phyloP scores from a whole-genome alignment of 352 stramenopile genomes.

The Phytophthora multivora region DNA sequence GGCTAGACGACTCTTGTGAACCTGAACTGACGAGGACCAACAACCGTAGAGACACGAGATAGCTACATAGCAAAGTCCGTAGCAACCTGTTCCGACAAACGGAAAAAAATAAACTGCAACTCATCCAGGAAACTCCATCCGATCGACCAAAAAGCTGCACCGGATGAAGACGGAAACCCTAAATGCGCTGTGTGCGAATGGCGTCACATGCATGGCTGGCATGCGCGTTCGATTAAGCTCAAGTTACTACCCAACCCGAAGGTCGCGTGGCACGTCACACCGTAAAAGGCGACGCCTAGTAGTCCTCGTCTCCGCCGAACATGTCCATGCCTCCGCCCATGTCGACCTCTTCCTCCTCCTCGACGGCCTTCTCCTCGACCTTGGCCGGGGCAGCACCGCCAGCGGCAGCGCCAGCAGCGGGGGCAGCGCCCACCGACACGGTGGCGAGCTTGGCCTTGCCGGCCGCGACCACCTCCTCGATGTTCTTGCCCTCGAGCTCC shows the following conservation, averaged over 20 bases:
- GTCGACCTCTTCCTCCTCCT: slow-evolving; percentile 85
- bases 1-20: slow-evolving; percentile 32
- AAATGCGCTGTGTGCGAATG: slow-evolving; percentile 46
- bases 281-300: slow-evolving; percentile 50
- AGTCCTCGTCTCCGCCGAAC: slow-evolving; percentile 84
- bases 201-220: slow-evolving; percentile 41
- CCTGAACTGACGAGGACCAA: slow-evolving; percentile 1
- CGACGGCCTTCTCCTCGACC: slow-evolving; percentile 67
- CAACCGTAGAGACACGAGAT: slow-evolving; percentile 1
- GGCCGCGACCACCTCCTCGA: slow-evolving; percentile 85
- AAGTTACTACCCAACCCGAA: slow-evolving; percentile 41
- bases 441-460: slow-evolving; percentile 86
- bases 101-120: slow-evolving; percentile 14
- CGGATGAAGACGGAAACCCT: not conserved
- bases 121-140: not conserved
- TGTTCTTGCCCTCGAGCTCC: slow-evolving; percentile 90
- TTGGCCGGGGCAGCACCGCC: slow-evolving; percentile 51
- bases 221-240: slow-evolving; percentile 60
- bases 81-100: slow-evolving; percentile 12
- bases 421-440: slow-evolving; percentile 72
- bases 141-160: not conserved
- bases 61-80: slow-evolving; percentile 8
- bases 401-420: slow-evolving; percentile 42
- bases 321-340: slow-evolving; percentile 86
- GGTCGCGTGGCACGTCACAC: slow-evolving; percentile 3